Evolutionary conservation across 1,284 basidiomycete species (phyloP).

Genomic region (Takashimella tepidaria): DNA sequence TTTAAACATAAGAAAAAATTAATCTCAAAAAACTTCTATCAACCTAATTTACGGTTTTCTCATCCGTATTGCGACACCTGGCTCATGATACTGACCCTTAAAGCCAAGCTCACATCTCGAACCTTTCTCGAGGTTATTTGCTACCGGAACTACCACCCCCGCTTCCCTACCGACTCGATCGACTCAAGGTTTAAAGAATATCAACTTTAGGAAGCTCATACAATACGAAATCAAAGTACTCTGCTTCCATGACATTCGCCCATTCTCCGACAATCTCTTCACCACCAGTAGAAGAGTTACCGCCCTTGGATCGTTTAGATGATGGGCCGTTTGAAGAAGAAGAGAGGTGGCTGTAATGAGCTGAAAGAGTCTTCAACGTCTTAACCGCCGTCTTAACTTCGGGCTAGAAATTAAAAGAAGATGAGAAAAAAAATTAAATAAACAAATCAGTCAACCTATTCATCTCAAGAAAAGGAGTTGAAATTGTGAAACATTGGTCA

Average conservation of each 20-base stretch:
- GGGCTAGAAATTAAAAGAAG: constrained; percentile 66
- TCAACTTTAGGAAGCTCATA: constrained; percentile 56
- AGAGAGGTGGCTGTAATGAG: constrained; percentile 74
- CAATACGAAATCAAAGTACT: constrained; percentile 87
- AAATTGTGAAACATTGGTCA: no score
- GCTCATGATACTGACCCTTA: no score
- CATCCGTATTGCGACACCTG: no score
- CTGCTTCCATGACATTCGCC: constrained; percentile 83
- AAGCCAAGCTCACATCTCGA: no score
- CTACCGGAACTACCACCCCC: no score
- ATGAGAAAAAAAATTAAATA: background rate
- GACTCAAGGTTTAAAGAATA: no score
- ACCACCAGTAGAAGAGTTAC: constrained; percentile 32
- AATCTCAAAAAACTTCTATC: no score
- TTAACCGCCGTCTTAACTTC: constrained; percentile 80
- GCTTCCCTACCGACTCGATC: no score
- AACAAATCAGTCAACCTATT: background rate
- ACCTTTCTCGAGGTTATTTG: no score
- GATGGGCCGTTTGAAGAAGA: constrained; percentile 46
- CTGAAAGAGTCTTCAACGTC: constrained; percentile 65
- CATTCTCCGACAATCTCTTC: constrained; percentile 67
- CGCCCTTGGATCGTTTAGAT: constrained; percentile 42
- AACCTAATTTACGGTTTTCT: no score
- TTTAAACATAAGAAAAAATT: no score
- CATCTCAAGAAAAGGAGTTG: background rate